phyloP scores from a whole-genome alignment of 805 yeast species.

The Teunomyces stri region DNA sequence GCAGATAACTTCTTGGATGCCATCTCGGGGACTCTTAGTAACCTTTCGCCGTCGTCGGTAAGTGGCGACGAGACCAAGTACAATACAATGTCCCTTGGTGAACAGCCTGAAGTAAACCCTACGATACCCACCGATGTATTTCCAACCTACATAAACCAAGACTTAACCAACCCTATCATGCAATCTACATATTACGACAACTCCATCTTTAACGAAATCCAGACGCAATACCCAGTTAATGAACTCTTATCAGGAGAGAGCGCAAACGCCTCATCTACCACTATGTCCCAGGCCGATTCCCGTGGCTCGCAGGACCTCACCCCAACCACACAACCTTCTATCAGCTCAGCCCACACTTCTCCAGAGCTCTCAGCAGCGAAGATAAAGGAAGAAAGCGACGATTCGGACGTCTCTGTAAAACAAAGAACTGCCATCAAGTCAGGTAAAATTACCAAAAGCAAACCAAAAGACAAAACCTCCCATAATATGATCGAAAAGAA shows the following conservation, averaged over 20 bases:
- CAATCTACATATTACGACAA: slow-evolving; percentile 1
- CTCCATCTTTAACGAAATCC: slow-evolving; percentile 5
- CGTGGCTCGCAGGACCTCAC: slow-evolving; percentile 17
- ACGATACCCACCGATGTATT: background rate
- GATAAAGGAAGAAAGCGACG: slow-evolving; percentile 6
- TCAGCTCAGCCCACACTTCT: slow-evolving; percentile 23
- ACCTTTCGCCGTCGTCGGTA: slow-evolving; percentile 19
- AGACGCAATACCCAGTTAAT: slow-evolving; percentile 1
- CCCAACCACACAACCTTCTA: slow-evolving; percentile 12
- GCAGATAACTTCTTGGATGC: slow-evolving; percentile 29
- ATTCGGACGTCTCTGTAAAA: slow-evolving; percentile 3
- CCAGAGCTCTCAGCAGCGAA: slow-evolving; percentile 15
- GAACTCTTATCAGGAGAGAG: background rate
- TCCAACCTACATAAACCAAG: slow-evolving; percentile 4
- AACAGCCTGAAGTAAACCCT: background rate
- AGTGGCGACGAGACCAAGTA: slow-evolving; percentile 16
- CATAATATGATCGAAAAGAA: slow-evolving; percentile 82
- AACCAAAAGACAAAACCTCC: slow-evolving; percentile 56
- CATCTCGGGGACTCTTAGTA: slow-evolving; percentile 23
- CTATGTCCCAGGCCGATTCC: slow-evolving; percentile 15
- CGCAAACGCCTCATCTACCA: slow-evolving; percentile 6
- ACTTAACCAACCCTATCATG: slow-evolving; percentile 7
- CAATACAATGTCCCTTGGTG: background rate
- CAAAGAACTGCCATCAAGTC: slow-evolving; percentile 6
- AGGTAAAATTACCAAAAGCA: slow-evolving; percentile 40